Conservation (phyloP, 805 yeast species). For the Metschnikowia henanensis region DNA sequence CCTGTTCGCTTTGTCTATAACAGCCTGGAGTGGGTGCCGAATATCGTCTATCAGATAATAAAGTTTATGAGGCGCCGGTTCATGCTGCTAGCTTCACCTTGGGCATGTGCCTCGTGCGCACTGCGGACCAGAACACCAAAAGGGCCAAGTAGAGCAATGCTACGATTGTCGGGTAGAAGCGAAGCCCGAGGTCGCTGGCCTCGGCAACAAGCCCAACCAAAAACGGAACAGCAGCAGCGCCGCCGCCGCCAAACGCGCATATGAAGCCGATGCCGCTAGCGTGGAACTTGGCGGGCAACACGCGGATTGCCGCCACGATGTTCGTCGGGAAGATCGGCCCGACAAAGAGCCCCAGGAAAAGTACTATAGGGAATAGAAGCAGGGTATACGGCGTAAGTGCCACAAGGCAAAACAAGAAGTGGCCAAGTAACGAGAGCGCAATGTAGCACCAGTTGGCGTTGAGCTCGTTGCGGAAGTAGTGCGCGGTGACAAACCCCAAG, state of each 20-base stretch:
- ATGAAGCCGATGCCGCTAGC: conserved; percentile 71
- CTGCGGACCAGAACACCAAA: conserved; percentile 25
- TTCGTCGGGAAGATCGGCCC: conserved; percentile 69
- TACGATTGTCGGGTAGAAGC: conserved; percentile 32
- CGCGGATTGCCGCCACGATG: conserved; percentile 59
- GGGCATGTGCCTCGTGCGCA: conserved; percentile 4
- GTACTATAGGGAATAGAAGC: conserved; percentile 36
- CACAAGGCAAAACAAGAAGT: conserved; percentile 28
- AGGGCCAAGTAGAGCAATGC: conserved; percentile 25
- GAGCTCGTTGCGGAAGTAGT: conserved; percentile 47
- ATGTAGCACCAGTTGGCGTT: conserved; percentile 44
- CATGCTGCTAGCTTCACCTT: conserved; percentile 2
- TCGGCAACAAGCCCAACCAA: conserved; percentile 52
- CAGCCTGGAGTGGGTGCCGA: too few relatives aligned
- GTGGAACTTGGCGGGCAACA: conserved; percentile 59
- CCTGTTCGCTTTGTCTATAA: too few relatives aligned
- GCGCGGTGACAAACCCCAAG: conserved; percentile 55
- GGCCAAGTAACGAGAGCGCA: conserved; percentile 29
- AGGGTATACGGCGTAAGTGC: conserved; percentile 27
- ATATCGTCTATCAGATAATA: not conserved
- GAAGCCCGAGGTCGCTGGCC: conserved; percentile 32
- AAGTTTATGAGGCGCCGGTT: not conserved
- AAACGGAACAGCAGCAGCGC: conserved; percentile 76
- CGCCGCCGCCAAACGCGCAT: conserved; percentile 80
- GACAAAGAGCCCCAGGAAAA: conserved; percentile 46